Evolutionary conservation across 192 early-diverging fungal species (phyloP), one percentile per base, ranked within the genome.

Genomic region (Coemansia sp.): DNA sequence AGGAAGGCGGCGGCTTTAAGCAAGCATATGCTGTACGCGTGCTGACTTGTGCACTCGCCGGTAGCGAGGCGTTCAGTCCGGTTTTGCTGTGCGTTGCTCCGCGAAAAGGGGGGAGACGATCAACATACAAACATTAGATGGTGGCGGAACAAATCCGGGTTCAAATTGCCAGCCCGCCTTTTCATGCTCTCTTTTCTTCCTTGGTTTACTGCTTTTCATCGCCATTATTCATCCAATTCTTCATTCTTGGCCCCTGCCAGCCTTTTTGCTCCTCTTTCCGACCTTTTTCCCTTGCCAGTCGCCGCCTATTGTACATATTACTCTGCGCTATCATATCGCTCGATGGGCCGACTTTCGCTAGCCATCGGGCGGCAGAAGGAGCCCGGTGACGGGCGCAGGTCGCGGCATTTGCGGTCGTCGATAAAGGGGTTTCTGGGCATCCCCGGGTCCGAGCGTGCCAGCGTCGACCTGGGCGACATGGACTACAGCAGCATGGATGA

Each of bases 271-370:
- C 32, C 23, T 47, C 16, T 19, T 46, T 21, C 21, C 40, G 11
- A 22, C 9, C 25, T 21, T 22, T 0, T 7, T 23, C 10, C 44
- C 31, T 42, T 8, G 28, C 8, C 24, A 16, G n/a, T 52, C 43
- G n/a, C n/a, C 50, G 9, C 4, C 16, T 47, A 14, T 64, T 21
- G 53, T 44, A 54, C 33, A 54, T 54, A 54, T n/a, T 14, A 47
- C 23, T 23, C 29, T n/a, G 8, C 38, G 3, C 12, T 21, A n/a
- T n/a, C 28, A 48, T 56, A 45, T 31, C 47, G 19, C 10, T 23
- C 11, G 24, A 74, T 74, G 77, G 71, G 67, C 42, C 58, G 77
- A 55, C 67, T 74, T 18, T 74, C 71, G 43, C 64, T 74, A 19
- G 67, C 65, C 40, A 70, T 74, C 23, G 64, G 67, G 47, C 62